phyloP scores from a whole-genome alignment of 768 basidiomycete genomes.

The Mycena capillaripes region DNA sequence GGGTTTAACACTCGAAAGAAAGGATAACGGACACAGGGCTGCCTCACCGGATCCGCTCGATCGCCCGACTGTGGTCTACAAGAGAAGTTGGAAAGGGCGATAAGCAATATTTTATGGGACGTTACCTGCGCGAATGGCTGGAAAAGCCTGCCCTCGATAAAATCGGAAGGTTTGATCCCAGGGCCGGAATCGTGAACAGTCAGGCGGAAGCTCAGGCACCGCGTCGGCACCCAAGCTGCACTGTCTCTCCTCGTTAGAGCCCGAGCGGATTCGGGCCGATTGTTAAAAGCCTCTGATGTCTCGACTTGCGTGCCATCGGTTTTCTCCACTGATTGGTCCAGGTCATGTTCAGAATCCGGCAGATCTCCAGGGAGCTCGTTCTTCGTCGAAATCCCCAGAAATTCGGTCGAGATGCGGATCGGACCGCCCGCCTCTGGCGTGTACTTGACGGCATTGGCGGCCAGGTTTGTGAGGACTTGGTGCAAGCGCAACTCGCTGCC shows the following conservation, averaged over 20 bases:
- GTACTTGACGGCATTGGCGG: constrained; percentile 54
- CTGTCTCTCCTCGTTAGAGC: background rate
- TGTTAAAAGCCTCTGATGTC: too few relatives aligned
- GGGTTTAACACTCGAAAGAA: constrained; percentile 39
- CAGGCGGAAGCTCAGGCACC: constrained; percentile 35
- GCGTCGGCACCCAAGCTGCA: constrained; percentile 9
- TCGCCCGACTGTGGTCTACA: constrained; percentile 52
- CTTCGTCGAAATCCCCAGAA: constrained; percentile 29
- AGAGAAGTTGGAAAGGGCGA: background rate
- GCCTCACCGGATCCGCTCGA: constrained; percentile 48
- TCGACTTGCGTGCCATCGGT: background rate
- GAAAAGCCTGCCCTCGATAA: constrained; percentile 41
- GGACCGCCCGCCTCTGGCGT: constrained; percentile 44
- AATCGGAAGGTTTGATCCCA: constrained; percentile 40
- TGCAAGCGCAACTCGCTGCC: constrained; percentile 58
- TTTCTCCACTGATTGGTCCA: background rate
- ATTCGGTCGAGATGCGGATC: constrained; percentile 41
- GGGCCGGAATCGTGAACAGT: constrained; percentile 37
- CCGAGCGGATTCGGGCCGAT: background rate
- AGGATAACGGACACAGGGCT: background rate
- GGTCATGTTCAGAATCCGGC: constrained; percentile 22
- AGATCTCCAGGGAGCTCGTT: constrained; percentile 31
- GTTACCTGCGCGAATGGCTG: constrained; percentile 41
- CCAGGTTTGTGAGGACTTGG: constrained; percentile 54
- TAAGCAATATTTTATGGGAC: constrained; percentile 1